These are phyloP conservation scores for Eucalyptus pumila DNA, from an alignment of 345 rosid species.

Conservation along the genomic window DNA sequence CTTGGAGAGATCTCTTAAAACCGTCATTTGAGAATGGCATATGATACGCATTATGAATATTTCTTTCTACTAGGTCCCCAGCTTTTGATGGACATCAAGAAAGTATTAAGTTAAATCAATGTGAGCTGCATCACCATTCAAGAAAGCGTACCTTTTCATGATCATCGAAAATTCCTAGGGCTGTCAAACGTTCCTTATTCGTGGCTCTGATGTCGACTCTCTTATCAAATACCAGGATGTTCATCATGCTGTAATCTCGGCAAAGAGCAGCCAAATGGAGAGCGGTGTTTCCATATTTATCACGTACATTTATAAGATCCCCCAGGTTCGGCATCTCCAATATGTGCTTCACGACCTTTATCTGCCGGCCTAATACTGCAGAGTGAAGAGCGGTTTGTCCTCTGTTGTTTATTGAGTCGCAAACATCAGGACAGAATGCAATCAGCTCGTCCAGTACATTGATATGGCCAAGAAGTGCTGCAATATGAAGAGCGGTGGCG, in stretches of 20 bases:
- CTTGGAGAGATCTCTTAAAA: background rate
- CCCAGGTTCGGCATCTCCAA: background rate
- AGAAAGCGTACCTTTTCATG: background rate
- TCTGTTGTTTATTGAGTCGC: background rate
- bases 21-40: background rate
- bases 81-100: background rate
- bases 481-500: slow-evolving; percentile 7
- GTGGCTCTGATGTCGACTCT: background rate
- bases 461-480: background rate
- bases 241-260: background rate
- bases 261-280: slow-evolving; percentile 11
- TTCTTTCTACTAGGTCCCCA: background rate
- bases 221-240: background rate
- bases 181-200: background rate
- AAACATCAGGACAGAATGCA: background rate
- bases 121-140: background rate
- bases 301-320: slow-evolving; percentile 2
- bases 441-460: background rate
- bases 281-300: slow-evolving; percentile 15
- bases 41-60: background rate
- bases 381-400: slow-evolving; percentile 12
- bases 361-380: background rate
- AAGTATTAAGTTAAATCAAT: background rate
- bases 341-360: background rate
- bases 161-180: background rate